A percentile compares a stretch with the other conserved stretches of the same genome.
phyloP scores from a whole-genome alignment of 1,139 yeast species.

The Candida freyschussii region DNA sequence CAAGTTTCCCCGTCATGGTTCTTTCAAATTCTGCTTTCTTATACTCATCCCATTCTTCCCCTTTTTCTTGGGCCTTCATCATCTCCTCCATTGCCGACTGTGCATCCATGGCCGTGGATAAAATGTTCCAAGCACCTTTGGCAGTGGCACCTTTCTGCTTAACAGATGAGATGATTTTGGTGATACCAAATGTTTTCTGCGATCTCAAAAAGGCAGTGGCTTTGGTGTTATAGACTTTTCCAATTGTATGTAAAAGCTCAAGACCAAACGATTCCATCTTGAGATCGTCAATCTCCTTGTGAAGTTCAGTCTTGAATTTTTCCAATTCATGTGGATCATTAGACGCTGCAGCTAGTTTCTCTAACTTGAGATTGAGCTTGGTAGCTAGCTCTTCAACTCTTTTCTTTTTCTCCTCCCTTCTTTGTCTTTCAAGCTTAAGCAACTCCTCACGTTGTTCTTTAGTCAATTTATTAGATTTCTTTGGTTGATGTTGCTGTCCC shows the following conservation, averaged over 20 bases:
- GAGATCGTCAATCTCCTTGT: constrained; percentile 60
- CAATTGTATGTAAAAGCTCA: constrained; percentile 67
- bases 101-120: constrained; percentile 71
- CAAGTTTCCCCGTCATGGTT: constrained; percentile 63
- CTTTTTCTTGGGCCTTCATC: constrained; percentile 47
- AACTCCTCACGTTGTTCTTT: constrained; percentile 54
- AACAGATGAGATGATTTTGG: constrained; percentile 58
- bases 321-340: constrained; percentile 31
- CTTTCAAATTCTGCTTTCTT: constrained; percentile 62
- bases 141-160: constrained; percentile 72
- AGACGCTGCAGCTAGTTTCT: constrained; percentile 28
- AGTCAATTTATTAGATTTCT: constrained; percentile 31
- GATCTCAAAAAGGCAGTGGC: constrained; percentile 50
- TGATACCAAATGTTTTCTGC: constrained; percentile 66
- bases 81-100: constrained; percentile 70
- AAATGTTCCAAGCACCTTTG: constrained; percentile 61
- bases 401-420: constrained; percentile 47
- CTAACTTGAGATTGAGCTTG: constrained; percentile 42
- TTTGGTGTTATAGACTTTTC: constrained; percentile 58
- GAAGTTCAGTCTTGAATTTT: constrained; percentile 38
- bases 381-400: constrained; percentile 50
- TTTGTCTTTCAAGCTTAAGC: constrained; percentile 47
- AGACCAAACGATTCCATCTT: constrained; percentile 73
- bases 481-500: constrained; percentile 34
- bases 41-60: constrained; percentile 44